These are phyloP conservation scores for Rhizodiscina lignyota DNA, from an alignment of 495 filamentous ascomycete species.

Conservation along the genomic window DNA sequence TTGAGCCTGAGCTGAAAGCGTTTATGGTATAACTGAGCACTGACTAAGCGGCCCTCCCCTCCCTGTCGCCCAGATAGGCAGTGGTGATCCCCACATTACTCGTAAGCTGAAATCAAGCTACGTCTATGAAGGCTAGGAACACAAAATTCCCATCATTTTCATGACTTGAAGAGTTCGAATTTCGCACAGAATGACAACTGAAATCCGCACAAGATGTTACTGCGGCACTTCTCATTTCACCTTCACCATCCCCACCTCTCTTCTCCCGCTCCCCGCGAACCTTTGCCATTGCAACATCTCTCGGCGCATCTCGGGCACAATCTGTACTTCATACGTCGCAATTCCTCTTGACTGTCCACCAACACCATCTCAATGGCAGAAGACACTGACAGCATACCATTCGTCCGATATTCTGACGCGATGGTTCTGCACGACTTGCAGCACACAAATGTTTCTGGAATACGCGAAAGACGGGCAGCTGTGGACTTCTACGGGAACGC, in stretches of 20 bases:
- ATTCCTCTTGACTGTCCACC: slow-evolving; percentile 15
- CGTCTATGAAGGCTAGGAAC: too few relatives aligned
- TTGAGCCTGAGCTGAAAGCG: too few relatives aligned
- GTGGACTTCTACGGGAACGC: slow-evolving; percentile 27
- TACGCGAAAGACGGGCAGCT: slow-evolving; percentile 12
- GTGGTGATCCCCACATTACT: too few relatives aligned
- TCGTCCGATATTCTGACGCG: slow-evolving; percentile 31
- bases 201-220: slow-evolving; percentile 30
- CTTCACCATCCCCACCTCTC: slow-evolving; percentile 21
- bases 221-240: slow-evolving; percentile 32
- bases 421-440: slow-evolving; percentile 56
- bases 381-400: slow-evolving; percentile 32
- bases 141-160: too few relatives aligned
- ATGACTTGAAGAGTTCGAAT: too few relatives aligned
- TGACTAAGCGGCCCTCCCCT: too few relatives aligned
- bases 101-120: too few relatives aligned
- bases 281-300: slow-evolving; percentile 53
- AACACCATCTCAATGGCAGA: slow-evolving; percentile 18
- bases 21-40: too few relatives aligned
- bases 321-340: slow-evolving; percentile 35
- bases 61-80: too few relatives aligned
- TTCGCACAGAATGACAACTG: too few relatives aligned
- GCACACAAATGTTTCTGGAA: slow-evolving; percentile 38
- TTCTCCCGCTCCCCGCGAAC: slow-evolving; percentile 17
- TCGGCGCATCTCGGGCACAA: slow-evolving; percentile 39